Percentiles rank a stretch among this genome's conserved stretches.
phyloP scores from a whole-genome alignment of 768 basidiomycete genomes.

The Kwoniella bestiolae region DNA sequence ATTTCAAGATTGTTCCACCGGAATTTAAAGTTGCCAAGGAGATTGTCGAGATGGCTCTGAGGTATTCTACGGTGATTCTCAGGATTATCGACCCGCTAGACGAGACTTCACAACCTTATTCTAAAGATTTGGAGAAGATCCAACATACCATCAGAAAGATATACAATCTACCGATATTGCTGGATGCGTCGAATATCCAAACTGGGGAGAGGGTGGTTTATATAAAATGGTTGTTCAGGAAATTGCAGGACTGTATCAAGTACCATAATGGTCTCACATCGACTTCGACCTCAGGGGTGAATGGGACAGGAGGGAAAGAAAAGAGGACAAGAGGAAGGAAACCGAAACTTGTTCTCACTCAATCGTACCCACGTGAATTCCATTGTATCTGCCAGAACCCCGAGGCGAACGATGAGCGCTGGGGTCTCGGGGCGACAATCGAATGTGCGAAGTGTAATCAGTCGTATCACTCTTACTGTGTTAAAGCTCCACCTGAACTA shows the following conservation, averaged over 20 bases:
- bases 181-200: slow-evolving; percentile 31
- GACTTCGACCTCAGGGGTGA: slow-evolving; percentile 2
- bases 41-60: slow-evolving; percentile 32
- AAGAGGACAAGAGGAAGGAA: slow-evolving; percentile 22
- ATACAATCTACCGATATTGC: slow-evolving; percentile 37
- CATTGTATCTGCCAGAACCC: slow-evolving; percentile 36
- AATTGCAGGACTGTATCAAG: slow-evolving; percentile 31
- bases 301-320: slow-evolving; percentile 14
- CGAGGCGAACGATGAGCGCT: slow-evolving; percentile 21
- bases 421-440: slow-evolving; percentile 14
- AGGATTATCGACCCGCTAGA: slow-evolving; percentile 23
- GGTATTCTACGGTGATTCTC: slow-evolving; percentile 29
- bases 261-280: slow-evolving; percentile 7
- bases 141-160: slow-evolving; percentile 42
- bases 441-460: slow-evolving; percentile 45
- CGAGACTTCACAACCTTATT: slow-evolving; percentile 10
- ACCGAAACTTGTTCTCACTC: slow-evolving; percentile 38
- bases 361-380: slow-evolving; percentile 32
- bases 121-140: slow-evolving; percentile 26
- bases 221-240: slow-evolving; percentile 39
- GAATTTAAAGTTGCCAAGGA: slow-evolving; percentile 34
- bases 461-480: slow-evolving; percentile 49
- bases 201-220: slow-evolving; percentile 32
- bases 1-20: slow-evolving; percentile 39
- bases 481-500: slow-evolving; percentile 32